Evolutionary conservation across 2,329 filamentous ascomycete genomes (phyloP), one percentile per base, ranked within the genome.

Genomic region (Calonectria pseudoreteaudii): DNA sequence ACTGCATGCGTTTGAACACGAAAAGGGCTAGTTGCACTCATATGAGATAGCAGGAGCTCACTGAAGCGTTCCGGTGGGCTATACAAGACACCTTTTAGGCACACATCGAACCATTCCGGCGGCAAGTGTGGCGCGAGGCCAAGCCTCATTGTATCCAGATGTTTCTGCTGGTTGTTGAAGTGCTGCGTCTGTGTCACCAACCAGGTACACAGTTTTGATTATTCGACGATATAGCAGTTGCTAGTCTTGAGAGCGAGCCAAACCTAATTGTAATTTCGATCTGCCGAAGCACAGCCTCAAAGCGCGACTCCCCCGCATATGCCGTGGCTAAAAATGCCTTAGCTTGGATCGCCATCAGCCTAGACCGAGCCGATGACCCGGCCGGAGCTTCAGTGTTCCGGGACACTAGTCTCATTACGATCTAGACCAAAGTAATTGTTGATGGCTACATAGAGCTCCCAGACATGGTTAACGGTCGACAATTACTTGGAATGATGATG

Each of bases 331-430:
- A n/a, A 47, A 26, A 41, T 44, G 20, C 34, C 50, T 62, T 73
- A 66, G 71, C 31, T 66, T 30, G 23, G 20, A 41, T 31, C 41
- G 10, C 30, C 44, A n/a, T 18, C 23, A 34, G 11, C 31, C 36
- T 66, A 41, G 23, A 31, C 10, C 7, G 18, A 30, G 70, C 64
- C 70, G 65, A 72, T 36, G 52, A 18, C 16, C 70, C 70, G 53
- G 14, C 28, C 70, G 70, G 70, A 72, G 28, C 8, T 47, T 66
- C 28, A 64, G 18, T 9, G 41, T 53, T 64, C 70, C 70, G 70
- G n/a, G 31, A 8, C 31, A 18, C 53, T 62, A 68, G 47, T 20
- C n/a, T 4, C 47, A 28, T 20, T 23, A 11, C 4, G 20, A 47
- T 13, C 23, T 4, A 68, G 31, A 53, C 26, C 13, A 62, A 52